Conservation (phyloP, 1,284 basidiomycete species). For the Sanghuangporus weigelae region DNA sequence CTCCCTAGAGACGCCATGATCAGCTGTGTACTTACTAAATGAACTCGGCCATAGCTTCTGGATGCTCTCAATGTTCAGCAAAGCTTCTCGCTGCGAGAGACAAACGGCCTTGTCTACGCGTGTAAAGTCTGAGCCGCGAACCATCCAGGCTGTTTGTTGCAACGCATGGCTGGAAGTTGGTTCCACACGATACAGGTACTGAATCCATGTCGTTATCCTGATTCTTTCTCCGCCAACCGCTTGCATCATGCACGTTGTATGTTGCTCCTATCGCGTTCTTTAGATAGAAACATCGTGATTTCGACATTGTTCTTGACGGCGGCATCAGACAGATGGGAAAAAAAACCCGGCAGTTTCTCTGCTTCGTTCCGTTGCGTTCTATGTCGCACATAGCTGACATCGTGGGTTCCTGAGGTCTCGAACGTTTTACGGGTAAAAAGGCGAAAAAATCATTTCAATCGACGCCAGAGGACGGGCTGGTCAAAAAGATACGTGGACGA, state of each 20-base stretch:
- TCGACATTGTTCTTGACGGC: neutral
- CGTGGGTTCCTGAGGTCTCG: neutral
- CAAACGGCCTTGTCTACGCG: neutral
- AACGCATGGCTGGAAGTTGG: neutral
- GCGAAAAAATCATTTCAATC: neutral
- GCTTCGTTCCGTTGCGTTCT: neutral
- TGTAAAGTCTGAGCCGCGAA: neutral
- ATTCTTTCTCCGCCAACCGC: neutral
- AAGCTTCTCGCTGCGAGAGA: neutral
- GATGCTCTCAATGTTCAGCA: neutral
- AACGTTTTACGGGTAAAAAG: too few species aligned
- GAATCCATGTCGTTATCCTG: neutral
- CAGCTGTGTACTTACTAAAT: too few species aligned
- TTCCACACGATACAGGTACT: neutral
- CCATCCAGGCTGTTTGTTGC: neutral
- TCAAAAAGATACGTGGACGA: neutral
- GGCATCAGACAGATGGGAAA: neutral
- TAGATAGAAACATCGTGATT: neutral
- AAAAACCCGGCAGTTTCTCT: neutral
- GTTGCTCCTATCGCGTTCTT: neutral
- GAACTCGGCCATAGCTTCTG: neutral
- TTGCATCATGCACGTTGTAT: neutral
- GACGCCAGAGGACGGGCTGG: neutral
- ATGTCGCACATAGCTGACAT: neutral
- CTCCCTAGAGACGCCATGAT: neutral